A percentile compares a stretch with the other conserved stretches of the same genome.
These are phyloP conservation scores for Salix viminalis DNA, from an alignment of 345 rosid species.

Conservation along the genomic window DNA sequence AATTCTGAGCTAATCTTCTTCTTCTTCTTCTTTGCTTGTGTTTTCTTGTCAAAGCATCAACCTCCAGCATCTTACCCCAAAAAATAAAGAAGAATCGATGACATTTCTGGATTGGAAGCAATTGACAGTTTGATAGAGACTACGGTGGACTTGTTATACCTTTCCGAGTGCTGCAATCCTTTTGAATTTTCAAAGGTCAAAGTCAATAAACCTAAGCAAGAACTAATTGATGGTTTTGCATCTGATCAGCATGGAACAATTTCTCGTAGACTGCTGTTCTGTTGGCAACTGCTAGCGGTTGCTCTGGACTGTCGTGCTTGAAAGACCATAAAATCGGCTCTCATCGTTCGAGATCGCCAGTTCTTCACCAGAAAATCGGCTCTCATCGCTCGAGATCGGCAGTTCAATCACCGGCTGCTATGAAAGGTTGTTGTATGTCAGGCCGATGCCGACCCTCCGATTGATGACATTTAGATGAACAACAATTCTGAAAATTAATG, in stretches of 20 bases:
- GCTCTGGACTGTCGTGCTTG: background rate
- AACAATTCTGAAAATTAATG: background rate
- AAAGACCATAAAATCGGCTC: background rate
- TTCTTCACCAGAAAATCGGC: background rate
- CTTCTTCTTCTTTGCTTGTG: no score
- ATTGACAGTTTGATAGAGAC: constrained; percentile 2
- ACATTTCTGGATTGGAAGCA: constrained; percentile 3
- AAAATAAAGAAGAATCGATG: background rate
- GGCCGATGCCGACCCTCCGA: background rate
- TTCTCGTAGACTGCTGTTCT: background rate
- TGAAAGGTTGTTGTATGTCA: background rate
- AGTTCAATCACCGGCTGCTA: constrained; percentile 11
- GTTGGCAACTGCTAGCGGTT: background rate
- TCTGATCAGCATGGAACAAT: no score
- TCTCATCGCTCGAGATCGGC: constrained; percentile 13
- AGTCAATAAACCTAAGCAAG: background rate
- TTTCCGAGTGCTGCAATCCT: background rate
- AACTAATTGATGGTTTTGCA: background rate
- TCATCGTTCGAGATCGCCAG: constrained; percentile 13
- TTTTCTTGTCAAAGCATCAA: background rate
- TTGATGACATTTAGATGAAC: background rate
- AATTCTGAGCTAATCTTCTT: background rate
- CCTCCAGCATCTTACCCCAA: background rate
- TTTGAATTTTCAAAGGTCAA: constrained; percentile 11
- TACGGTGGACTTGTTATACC: background rate